Evolutionary conservation across 1,284 basidiomycete species (phyloP), one percentile per base, ranked within the genome.

Genomic region (Grifola frondosa): DNA sequence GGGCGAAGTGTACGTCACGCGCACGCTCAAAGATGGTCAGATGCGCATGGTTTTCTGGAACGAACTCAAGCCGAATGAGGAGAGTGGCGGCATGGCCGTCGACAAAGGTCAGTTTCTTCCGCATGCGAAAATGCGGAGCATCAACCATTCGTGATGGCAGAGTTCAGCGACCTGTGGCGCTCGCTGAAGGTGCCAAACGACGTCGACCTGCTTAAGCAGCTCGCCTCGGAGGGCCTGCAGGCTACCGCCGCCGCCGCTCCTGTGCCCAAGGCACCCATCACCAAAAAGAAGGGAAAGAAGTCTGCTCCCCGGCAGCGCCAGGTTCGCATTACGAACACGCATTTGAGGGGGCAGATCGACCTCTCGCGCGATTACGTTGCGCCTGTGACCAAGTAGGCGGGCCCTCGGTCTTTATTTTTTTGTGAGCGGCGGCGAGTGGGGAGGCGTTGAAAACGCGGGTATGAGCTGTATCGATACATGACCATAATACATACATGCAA

Each of bases 1-100:
- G 53, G 89, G 92, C 0, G 84, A 94, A 48, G 88, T 95, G 1
- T 73, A 93, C 36, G 88, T 93, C 9, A 91, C 89, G 21, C 74
- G 91, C 23, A 91, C 91, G 0, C 71, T 80, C 40, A 91, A 89
- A 54, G 91, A 93, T 53, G 88, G 88, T 0, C 84, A 89, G 56
- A 70, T 90, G 62, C 80, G 86, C 49, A 88, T 90, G 78, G 92
- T 94, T 0, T 95, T 93, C 58, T 92, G 87, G 83, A 95, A 96
- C 57, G 91, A 93, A 61, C 77, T 94, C 33, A 88, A 88, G 53
- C 79, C 83, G 0, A 77, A 76, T 19, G 84, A 89, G 52, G 81
- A 82, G 47, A 75, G 65, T 41, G 88, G 81, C 6, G 84, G 81
- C 3, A 75, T 74, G 58, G 63, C 69, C 15, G 81, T 95, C 8